Percentiles rank a stretch among this genome's conserved stretches.
Conservation (phyloP, 1,284 basidiomycete species). For the Meripilus lineatus region DNA sequence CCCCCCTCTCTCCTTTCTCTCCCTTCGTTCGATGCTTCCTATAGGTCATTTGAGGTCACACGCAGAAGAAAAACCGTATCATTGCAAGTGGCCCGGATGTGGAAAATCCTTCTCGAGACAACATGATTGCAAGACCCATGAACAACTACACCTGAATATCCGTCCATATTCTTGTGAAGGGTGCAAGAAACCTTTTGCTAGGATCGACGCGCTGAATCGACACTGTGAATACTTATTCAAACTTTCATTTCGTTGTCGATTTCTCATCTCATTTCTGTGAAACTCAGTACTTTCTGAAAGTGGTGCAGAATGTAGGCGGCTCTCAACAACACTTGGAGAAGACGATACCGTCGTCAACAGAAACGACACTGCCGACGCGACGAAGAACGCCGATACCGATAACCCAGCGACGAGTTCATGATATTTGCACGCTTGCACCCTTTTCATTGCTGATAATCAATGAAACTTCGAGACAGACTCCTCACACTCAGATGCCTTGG, state of each 20-base stretch:
- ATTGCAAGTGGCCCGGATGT: conserved; percentile 83
- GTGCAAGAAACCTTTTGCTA: conserved; percentile 72
- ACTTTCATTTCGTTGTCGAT: neutral
- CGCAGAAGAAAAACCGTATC: conserved; percentile 78
- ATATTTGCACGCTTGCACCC: no score
- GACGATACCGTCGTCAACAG: conserved; percentile 2
- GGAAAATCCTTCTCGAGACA: conserved; percentile 81
- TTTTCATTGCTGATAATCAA: no score
- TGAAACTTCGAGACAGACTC: no score
- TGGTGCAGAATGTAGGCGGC: conserved; percentile 47
- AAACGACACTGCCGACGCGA: neutral
- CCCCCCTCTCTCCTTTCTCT: neutral
- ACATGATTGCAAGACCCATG: conserved; percentile 82
- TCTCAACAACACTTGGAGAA: conserved; percentile 25
- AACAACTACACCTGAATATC: conserved; percentile 74
- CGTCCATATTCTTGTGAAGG: conserved; percentile 75
- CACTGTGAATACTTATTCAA: conserved; percentile 50
- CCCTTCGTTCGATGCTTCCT: conserved; percentile 7
- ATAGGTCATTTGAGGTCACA: conserved; percentile 78
- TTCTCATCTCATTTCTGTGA: neutral
- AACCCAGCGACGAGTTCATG: no score
- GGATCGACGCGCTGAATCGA: conserved; percentile 76
- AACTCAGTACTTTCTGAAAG: conserved; percentile 54
- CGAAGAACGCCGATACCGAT: no score
- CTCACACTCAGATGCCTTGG: no score